A percentile compares a stretch with the other conserved stretches of the same genome.
phyloP scores from a whole-genome alignment of 305 asterid species.

The Petunia hybrid region DNA sequence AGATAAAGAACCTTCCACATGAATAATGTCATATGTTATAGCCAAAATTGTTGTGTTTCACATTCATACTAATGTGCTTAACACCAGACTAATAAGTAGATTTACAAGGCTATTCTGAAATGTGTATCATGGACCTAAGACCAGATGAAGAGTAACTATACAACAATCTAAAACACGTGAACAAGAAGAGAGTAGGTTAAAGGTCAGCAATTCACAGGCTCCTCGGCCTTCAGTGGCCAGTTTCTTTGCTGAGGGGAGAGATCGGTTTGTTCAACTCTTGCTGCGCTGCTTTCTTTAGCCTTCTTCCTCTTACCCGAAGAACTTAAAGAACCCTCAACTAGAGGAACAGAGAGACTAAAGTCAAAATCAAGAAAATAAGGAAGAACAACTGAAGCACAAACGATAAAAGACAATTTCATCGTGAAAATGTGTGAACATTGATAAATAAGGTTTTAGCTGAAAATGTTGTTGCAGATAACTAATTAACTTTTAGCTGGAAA shows the following conservation, averaged over 20 bases:
- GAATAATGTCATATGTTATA: not conserved
- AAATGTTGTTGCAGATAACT: not conserved
- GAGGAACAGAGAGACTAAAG: conserved; percentile 23
- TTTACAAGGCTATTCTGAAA: not conserved
- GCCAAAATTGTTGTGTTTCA: not conserved
- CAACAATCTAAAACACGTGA: not conserved
- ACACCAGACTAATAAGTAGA: not conserved
- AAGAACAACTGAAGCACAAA: not conserved
- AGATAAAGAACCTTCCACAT: not conserved
- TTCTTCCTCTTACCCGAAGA: conserved; percentile 58
- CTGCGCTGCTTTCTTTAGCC: conserved; percentile 38
- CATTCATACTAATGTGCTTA: not conserved
- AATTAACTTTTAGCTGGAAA: conserved; percentile 4
- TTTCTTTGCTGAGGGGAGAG: conserved; percentile 43
- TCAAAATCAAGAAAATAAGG: conserved; percentile 4
- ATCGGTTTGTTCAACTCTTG: conserved; percentile 38
- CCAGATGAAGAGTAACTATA: not conserved
- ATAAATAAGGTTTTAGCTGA: not conserved
- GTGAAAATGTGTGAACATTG: not conserved
- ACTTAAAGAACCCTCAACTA: conserved; percentile 70
- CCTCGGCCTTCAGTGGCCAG: conserved; percentile 43
- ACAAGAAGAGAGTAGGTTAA: not conserved
- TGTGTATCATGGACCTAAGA: not conserved
- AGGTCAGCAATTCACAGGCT: conserved; percentile 38
- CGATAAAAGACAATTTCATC: not conserved